Evolutionary conservation across 192 early-diverging fungal genomes (phyloP), one percentile per base, ranked within the genome.

Genomic region (Spizellomyces sp.): DNA sequence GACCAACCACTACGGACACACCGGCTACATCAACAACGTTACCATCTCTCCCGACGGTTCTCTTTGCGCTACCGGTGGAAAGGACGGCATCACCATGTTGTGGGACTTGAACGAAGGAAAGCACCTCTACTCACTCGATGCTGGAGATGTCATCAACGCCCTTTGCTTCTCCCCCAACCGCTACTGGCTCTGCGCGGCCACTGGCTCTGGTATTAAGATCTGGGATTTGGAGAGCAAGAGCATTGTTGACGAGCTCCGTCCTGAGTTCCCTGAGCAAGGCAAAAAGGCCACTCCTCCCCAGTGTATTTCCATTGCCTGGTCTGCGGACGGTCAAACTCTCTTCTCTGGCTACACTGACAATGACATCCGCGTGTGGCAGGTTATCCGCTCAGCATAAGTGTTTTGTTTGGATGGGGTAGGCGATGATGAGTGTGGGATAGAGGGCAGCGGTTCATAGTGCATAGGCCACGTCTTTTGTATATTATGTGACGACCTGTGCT

Each of bases 51-150:
- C 97, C 70, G 97, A 99, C 86, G 97, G 97, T 83, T 99, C 97
- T 57, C 92, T 99, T 79, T 99, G 96, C 90, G 97, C 97, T 80
- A 97, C 97, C 77, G 97, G 96, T 76, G 97, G 97, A 83, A 95
- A 96, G 87, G 97, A 99, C 87, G 94, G 95, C 79, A 88, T 97
- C 85, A 92, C 93, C 77, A 98, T 97, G 95, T 90, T 99, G 73
- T 99, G 97, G 97, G 97, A 99, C 82, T 87, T 99, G 69, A 98
- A 98, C 88, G 97, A 99, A 78, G 92, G 90, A 90, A 98, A 98
- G 93, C 97, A 99, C 95, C 89, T 99, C 80, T 98, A 99, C 93
- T 95, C 95, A 63, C 87, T 99, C 65, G 95, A 96, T 83, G 96
- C 94, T 78, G 94, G 90, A 67, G 91, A 92, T 83, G 84, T 90